Base-by-base conservation (phyloP, 2,329 filamentous ascomycete genomes). In the Penicillium sp. region DNA sequence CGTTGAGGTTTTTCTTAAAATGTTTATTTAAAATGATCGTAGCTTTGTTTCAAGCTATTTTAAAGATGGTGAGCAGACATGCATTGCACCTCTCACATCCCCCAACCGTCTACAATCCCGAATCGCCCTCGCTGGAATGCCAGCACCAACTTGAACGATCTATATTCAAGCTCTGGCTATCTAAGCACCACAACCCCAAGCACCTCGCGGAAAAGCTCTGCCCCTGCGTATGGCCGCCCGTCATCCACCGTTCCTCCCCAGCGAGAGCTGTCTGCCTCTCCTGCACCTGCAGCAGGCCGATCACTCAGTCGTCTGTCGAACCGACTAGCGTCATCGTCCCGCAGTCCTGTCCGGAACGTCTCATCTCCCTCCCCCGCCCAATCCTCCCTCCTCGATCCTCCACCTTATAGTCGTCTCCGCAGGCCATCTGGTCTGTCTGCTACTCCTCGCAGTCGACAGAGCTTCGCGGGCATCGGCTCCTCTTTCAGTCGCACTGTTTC, bases 111-210 rank as follows among this genome's bases (percentile, higher is more conserved):
- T 18, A 69, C 77, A 36, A 72, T 73, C 19, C 77, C 83, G 58
- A 80, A 84, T 57, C 86, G 89, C 52, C 91, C 91, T 3, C 83
- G 87, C 58, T 95, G 91, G 91, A 94, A 88, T 69, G 70, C 69
- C 11, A 89, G 87, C 33, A 85, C 87, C 6, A 91, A 89, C 67
- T 83, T 85, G 4, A 77, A 78, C 6, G 83, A 87, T 60, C 78
- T 87, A n/a, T 82, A 88, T 35, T 83, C 85, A n/a, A 87, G 87
- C 27, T 87, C 89, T 72, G 85, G 86, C 71, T 89, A 49, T 33
- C 27, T 49, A 19, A 51, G 87, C 76, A 88, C 85, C 46, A 87
- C 84, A 6, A 85, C 85, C 1, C 85, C 86, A 0, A 87, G 83
- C 61, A 82, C 85, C 0, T 85, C 72, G 58, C 69, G 74, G 52